Evolutionary conservation across 1,284 basidiomycete species (phyloP), one percentile per base, ranked within the genome.

Genomic region (Ceratobasidium sp.): DNA sequence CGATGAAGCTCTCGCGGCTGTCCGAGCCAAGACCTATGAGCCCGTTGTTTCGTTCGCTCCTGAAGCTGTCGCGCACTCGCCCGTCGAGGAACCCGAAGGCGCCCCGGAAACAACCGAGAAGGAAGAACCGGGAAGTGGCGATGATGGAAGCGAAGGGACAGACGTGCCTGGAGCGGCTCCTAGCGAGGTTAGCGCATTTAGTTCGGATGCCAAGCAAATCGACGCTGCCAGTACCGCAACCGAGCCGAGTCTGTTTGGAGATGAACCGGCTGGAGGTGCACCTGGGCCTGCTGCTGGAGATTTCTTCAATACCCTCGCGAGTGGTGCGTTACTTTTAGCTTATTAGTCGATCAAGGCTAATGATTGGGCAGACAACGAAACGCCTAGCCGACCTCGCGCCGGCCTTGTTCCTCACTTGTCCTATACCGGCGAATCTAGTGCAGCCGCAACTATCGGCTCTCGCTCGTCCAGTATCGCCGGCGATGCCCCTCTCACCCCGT

Each of bases 181-280:
- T 0, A 92, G 90, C 3, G 92, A 93, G 75, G 78, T 88, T 69
- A 90, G 89, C 74, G 82, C 81, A 4, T 84, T 82, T 38, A 80
- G 83, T 0, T 91, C 87, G 1, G 87, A 86, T 69, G 85, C 84
- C 1, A 85, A 84, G 68, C 81, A 82, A 29, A 86, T 84, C 0
- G 91, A 92, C 68, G 85, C 85, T n/a, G 90, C 91, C 74, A 90
- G 74, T 35, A 92, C 91, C 0, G 78, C 78, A 27, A 92, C 91
- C 10, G 91, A 86, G 3, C 91, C 92, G 2, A 92, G 91, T 73
- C 82, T 97, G n/a, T 98, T 98, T 73, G 91, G 90, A 2, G 92
- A 94, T 73, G 92, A 94, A 55, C 75, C 77, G 7, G 81, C 83
- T 25, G 88, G 86, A 6, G 87, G 85, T 0, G 87, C 86, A 12